Percentiles rank a stretch among this genome's conserved stretches.
These are phyloP conservation scores for Apiospora hydei DNA, from an alignment of 2,329 filamentous ascomycete genomes.

Conservation along the genomic window DNA sequence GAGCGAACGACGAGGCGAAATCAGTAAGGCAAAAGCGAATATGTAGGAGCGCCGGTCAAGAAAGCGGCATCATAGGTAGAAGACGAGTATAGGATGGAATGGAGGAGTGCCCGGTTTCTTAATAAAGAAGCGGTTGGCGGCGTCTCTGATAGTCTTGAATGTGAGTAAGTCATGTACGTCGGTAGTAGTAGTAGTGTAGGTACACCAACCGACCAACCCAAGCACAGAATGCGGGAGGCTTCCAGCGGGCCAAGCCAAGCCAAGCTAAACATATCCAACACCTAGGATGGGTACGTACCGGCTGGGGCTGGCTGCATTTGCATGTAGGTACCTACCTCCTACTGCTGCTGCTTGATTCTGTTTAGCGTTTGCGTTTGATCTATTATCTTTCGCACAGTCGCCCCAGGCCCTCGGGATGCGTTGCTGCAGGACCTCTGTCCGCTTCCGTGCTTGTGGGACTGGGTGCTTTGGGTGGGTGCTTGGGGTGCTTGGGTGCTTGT, in stretches of 20 bases:
- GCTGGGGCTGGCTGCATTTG: background rate
- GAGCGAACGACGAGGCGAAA: conserved; percentile 4
- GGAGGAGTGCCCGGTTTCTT: conserved; percentile 1
- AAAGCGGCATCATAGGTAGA: conserved; percentile 10
- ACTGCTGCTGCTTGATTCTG: background rate
- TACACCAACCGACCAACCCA: background rate
- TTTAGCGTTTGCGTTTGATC: conserved; percentile 21
- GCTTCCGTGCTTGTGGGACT: conserved; percentile 13
- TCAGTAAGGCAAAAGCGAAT: background rate
- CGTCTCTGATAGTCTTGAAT: background rate
- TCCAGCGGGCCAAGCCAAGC: background rate
- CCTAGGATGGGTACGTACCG: background rate
- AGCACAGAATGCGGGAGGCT: conserved; percentile 15
- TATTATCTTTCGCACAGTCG: conserved; percentile 21
- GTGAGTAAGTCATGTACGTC: conserved; percentile 9
- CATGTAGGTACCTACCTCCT: background rate
- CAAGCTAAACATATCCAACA: background rate
- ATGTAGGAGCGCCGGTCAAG: background rate
- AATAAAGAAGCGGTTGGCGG: conserved; percentile 11
- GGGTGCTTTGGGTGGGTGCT: background rate
- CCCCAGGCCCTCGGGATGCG: conserved; percentile 16
- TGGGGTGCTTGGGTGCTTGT: background rate
- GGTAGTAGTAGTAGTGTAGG: background rate
- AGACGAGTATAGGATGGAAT: background rate
- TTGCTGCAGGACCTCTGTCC: conserved; percentile 15